Evolutionary conservation across 371 early-diverging fungal species (phyloP).

Genomic region (Mortierella sp.): DNA sequence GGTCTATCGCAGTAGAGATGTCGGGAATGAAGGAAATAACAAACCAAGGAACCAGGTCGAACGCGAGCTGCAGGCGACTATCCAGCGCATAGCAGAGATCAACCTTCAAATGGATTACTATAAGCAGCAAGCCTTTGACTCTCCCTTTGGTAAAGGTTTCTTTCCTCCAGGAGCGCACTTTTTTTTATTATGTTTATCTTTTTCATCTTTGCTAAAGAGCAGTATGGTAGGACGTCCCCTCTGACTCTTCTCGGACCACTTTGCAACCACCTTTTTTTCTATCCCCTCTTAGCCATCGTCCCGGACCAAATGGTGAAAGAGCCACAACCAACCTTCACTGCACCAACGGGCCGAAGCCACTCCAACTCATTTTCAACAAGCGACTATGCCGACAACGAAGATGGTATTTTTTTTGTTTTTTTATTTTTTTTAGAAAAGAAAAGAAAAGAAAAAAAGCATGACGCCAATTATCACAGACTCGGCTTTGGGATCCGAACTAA

Average conservation of each 20-base stretch:
- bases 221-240: no score
- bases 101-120: constrained; percentile 44
- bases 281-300: constrained; percentile 19
- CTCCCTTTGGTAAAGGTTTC: constrained; percentile 34
- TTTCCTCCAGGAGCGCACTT: no score
- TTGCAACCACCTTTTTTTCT: background rate
- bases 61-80: constrained; percentile 32
- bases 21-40: constrained; percentile 38
- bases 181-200: no score
- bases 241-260: no score
- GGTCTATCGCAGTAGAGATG: constrained; percentile 43
- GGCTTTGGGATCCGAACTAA: no score
- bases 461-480: no score
- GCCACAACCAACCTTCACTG: constrained; percentile 30
- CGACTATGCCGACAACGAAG: constrained; percentile 51
- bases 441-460: no score
- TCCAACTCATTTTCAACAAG: constrained; percentile 52
- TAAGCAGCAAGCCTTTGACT: constrained; percentile 48
- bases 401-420: constrained; percentile 18
- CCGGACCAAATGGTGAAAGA: constrained; percentile 41
- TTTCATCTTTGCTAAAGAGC: no score
- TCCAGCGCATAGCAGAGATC: constrained; percentile 36
- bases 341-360: constrained; percentile 33
- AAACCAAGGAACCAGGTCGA: constrained; percentile 45
- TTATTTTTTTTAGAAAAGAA: no score